A percentile compares a stretch with the other conserved stretches of the same genome.
phyloP scores from a whole-genome alignment of 495 filamentous ascomycete species.

The Penicillium ochrochloron region DNA sequence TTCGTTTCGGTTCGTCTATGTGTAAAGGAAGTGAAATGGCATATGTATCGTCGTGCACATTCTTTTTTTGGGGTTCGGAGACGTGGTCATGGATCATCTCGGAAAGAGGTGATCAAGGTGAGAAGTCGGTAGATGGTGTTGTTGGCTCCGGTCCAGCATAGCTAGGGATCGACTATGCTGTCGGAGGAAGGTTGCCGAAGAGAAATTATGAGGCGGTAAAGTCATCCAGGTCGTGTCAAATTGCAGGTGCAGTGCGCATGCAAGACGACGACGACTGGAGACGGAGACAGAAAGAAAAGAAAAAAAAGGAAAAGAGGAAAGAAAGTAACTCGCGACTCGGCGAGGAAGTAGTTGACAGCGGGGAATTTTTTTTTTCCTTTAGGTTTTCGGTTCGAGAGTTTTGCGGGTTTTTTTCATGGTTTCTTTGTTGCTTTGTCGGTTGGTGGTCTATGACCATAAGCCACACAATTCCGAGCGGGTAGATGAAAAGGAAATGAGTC shows the following conservation, averaged over 20 bases:
- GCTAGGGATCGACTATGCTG: slow-evolving; percentile 3
- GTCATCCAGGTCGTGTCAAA: slow-evolving; percentile 8
- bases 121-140: not conserved
- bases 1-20: slow-evolving; percentile 42
- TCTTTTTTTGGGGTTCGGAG: slow-evolving; percentile 28
- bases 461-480: slow-evolving; percentile 1
- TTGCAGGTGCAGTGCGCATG: not conserved
- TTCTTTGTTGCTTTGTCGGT: slow-evolving; percentile 21
- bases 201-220: slow-evolving; percentile 21
- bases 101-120: slow-evolving; percentile 4
- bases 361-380: slow-evolving; percentile 8
- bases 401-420: slow-evolving; percentile 25
- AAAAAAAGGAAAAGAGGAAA: slow-evolving; percentile 16
- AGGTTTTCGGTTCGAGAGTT: slow-evolving; percentile 13
- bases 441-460: slow-evolving; percentile 3
- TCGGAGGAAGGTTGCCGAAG: slow-evolving; percentile 20
- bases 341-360: slow-evolving; percentile 13
- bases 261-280: slow-evolving; percentile 4
- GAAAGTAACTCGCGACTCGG: slow-evolving; percentile 28
- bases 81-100: slow-evolving; percentile 20
- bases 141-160: not conserved
- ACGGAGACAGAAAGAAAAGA: slow-evolving; percentile 15
- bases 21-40: slow-evolving; percentile 20
- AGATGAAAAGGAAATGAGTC: slow-evolving; percentile 24
- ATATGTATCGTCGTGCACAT: slow-evolving; percentile 36